Evolutionary conservation across 1,284 basidiomycete species (phyloP).

Genomic region (Tremellales sp.): DNA sequence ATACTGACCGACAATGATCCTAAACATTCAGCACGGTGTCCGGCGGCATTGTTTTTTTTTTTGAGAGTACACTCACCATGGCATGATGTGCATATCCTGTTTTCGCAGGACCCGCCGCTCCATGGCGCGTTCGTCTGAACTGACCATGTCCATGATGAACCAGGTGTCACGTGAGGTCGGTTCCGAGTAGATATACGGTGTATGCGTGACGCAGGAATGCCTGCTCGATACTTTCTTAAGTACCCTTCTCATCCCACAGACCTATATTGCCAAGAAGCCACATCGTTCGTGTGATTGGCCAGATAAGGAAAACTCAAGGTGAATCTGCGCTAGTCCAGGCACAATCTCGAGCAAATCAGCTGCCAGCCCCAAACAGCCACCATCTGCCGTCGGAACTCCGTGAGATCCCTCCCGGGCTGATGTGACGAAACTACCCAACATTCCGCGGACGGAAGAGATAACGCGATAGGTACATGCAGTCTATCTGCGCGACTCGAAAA

Average conservation of each 20-base stretch:
- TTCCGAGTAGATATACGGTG: too few species aligned
- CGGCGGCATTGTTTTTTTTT: background rate
- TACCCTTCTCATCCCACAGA: too few species aligned
- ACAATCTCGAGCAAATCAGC: background rate
- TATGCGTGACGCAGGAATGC: too few species aligned
- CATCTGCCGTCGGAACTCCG: too few species aligned
- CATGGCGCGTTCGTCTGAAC: slow-evolving; percentile 46
- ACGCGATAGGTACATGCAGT: background rate
- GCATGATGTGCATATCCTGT: slow-evolving; percentile 24
- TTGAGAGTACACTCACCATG: slow-evolving; percentile 13
- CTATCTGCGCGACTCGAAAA: too few species aligned
- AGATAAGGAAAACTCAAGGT: background rate
- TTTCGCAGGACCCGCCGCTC: slow-evolving; percentile 24
- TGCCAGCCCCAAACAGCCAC: too few species aligned
- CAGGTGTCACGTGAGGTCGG: too few species aligned
- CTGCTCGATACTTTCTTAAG: too few species aligned
- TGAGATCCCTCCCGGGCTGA: too few species aligned
- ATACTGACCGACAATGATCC: slow-evolving; percentile 9
- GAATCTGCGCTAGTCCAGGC: too few species aligned
- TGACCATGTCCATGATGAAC: background rate
- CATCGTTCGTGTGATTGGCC: background rate
- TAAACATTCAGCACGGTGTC: background rate
- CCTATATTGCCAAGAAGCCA: too few species aligned
- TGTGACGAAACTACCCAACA: too few species aligned
- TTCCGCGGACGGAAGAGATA: background rate